phyloP scores from a whole-genome alignment of 2,329 filamentous ascomycete species.

The Fusarium nurragi region DNA sequence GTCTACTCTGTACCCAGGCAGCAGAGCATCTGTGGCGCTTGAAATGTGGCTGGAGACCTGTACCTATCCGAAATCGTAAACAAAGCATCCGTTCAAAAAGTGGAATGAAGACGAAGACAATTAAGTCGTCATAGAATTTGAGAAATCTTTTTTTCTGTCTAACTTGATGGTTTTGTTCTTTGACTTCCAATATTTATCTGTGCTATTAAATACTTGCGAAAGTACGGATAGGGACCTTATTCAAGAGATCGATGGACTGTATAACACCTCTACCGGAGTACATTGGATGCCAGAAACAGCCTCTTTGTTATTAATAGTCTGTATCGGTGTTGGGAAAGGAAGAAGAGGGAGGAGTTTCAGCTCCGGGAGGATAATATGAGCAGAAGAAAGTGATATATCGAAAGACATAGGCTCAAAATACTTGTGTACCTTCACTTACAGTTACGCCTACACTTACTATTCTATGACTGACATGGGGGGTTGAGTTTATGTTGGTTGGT shows the following conservation, averaged over 20 bases:
- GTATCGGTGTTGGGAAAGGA: not conserved
- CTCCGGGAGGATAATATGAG: not conserved
- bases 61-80: not conserved
- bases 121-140: not conserved
- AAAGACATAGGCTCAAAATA: not conserved
- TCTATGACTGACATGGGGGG: not conserved
- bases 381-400: not conserved
- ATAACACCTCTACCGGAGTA: too few relatives aligned
- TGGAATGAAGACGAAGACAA: not conserved
- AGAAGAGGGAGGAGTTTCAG: not conserved
- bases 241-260: too few relatives aligned
- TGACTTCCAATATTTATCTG: too few relatives aligned
- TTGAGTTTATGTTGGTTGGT: not conserved
- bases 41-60: not conserved
- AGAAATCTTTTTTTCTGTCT: too few relatives aligned
- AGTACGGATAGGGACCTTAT: too few relatives aligned
- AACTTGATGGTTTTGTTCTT: too few relatives aligned
- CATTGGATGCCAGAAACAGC: not conserved
- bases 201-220: too few relatives aligned
- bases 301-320: not conserved
- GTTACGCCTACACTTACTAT: not conserved
- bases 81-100: not conserved
- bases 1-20: slow-evolving; percentile 5
- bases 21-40: slow-evolving; percentile 1
- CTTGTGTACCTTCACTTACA: not conserved